phyloP scores from a whole-genome alignment of 2,329 filamentous ascomycete species.

The Aspergillus melleus region DNA sequence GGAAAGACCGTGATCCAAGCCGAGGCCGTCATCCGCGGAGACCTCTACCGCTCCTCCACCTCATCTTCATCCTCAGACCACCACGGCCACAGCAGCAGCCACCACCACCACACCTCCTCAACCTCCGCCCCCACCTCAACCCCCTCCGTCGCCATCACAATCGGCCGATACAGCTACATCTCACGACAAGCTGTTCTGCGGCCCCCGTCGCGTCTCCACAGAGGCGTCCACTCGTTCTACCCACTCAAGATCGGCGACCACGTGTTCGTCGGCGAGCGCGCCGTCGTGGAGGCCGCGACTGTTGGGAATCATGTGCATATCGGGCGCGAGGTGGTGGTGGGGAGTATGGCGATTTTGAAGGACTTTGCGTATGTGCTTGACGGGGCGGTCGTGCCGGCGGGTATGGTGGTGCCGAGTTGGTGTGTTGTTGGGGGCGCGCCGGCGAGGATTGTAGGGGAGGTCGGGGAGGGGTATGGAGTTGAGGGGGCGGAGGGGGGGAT shows the following conservation, averaged over 20 bases:
- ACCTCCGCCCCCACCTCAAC: slow-evolving; percentile 30
- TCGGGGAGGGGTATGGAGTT: slow-evolving; percentile 53
- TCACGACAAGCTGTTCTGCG: slow-evolving; percentile 75
- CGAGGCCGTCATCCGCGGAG: slow-evolving; percentile 90
- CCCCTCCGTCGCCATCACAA: slow-evolving; percentile 64
- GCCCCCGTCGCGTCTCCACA: slow-evolving; percentile 79
- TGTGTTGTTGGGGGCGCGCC: slow-evolving; percentile 85
- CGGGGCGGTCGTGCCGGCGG: slow-evolving; percentile 76
- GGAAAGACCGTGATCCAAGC: slow-evolving; percentile 95
- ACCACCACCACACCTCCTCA: not conserved
- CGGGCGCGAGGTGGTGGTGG: slow-evolving; percentile 72
- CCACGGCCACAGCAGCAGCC: not conserved
- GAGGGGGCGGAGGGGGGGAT: slow-evolving; percentile 46
- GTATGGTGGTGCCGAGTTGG: slow-evolving; percentile 91
- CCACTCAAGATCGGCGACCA: slow-evolving; percentile 93
- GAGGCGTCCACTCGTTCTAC: slow-evolving; percentile 66
- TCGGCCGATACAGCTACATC: slow-evolving; percentile 90
- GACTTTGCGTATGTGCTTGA: slow-evolving; percentile 89
- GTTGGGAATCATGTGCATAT: slow-evolving; percentile 87
- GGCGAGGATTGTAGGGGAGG: slow-evolving; percentile 76
- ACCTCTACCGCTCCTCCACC: slow-evolving; percentile 63
- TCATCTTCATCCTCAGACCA: slow-evolving; percentile 27
- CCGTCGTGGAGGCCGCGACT: slow-evolving; percentile 77
- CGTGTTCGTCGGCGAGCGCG: slow-evolving; percentile 77
- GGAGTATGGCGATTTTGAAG: slow-evolving; percentile 87